phyloP scores from a whole-genome alignment of 192 early-diverging fungal species.

The Rhizoclosmatium globosum region DNA sequence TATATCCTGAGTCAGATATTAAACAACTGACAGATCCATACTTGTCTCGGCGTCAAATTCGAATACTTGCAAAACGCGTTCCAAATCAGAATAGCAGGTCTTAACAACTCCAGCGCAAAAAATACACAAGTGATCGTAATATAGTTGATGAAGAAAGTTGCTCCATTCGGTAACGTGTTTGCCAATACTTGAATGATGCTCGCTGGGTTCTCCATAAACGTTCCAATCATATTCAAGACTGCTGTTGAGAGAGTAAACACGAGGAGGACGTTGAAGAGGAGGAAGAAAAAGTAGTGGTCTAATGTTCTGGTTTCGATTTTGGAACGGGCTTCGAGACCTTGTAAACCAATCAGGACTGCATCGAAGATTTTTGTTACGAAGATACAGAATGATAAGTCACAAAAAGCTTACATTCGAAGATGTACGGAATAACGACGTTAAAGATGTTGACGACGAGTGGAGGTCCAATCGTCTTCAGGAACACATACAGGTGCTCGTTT shows the following conservation, averaged over 20 bases:
- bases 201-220: slow-evolving; percentile 47
- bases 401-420: slow-evolving; percentile 51
- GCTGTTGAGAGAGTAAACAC: slow-evolving; percentile 52
- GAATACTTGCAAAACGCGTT: slow-evolving; percentile 35
- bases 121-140: slow-evolving; percentile 52
- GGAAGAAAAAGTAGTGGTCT: slow-evolving; percentile 57
- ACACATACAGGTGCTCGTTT: slow-evolving; percentile 29
- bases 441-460: slow-evolving; percentile 42
- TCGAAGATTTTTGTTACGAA: slow-evolving; percentile 6
- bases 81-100: slow-evolving; percentile 50
- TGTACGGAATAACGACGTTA: slow-evolving; percentile 48
- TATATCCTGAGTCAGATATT: slow-evolving; percentile 7
- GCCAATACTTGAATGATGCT: slow-evolving; percentile 46
- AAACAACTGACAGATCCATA: no score
- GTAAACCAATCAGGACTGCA: slow-evolving; percentile 42
- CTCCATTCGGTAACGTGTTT: slow-evolving; percentile 43
- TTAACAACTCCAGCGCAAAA: slow-evolving; percentile 52
- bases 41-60: slow-evolving; percentile 55
- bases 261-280: slow-evolving; percentile 64
- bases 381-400: no score
- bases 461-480: slow-evolving; percentile 48
- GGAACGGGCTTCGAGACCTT: slow-evolving; percentile 45
- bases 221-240: slow-evolving; percentile 22
- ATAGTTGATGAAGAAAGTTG: slow-evolving; percentile 63
- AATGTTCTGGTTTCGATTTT: slow-evolving; percentile 49